A percentile compares a stretch with the other conserved stretches of the same genome.
Conservation (phyloP, 768 basidiomycete genomes). For the Austroboletus festivus region DNA sequence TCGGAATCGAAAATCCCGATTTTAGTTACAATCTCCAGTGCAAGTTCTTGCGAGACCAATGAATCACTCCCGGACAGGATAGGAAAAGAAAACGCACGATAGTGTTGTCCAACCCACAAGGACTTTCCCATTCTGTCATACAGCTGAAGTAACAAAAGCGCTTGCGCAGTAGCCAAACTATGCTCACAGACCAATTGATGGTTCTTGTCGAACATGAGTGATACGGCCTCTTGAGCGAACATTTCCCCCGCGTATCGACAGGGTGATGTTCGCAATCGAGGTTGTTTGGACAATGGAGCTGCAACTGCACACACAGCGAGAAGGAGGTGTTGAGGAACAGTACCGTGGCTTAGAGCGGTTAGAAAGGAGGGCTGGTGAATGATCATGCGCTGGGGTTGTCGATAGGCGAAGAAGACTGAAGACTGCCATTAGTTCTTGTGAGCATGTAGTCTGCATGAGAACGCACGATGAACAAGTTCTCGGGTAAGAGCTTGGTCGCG, state of each 20-base stretch:
- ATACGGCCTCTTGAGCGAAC: conserved; percentile 57
- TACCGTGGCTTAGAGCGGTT: conserved; percentile 59
- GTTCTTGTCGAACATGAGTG: conserved; percentile 68
- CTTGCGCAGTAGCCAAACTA: conserved; percentile 71
- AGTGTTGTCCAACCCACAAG: conserved; percentile 27
- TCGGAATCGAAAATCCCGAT: conserved; percentile 66
- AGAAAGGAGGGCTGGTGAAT: conserved; percentile 80
- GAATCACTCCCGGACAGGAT: neutral
- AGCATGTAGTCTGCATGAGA: neutral
- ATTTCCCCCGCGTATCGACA: conserved; percentile 52
- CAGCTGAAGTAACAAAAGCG: conserved; percentile 68
- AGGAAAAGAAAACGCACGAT: conserved; percentile 28
- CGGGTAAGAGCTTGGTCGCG: conserved; percentile 64
- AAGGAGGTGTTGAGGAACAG: conserved; percentile 67
- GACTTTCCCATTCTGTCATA: conserved; percentile 52
- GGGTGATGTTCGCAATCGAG: conserved; percentile 54
- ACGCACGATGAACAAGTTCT: conserved; percentile 72
- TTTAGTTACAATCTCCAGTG: conserved; percentile 62
- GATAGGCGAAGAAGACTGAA: conserved; percentile 78
- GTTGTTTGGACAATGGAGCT: conserved; percentile 69
- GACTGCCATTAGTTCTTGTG: conserved; percentile 2
- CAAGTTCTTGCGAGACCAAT: conserved; percentile 45
- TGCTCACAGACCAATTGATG: conserved; percentile 58
- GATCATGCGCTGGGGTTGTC: conserved; percentile 71
- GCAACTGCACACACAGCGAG: conserved; percentile 76